These are phyloP conservation scores for Dactylis glomerata DNA, from an alignment of 176 grass and related monocot genomes.

Conservation along the genomic window DNA sequence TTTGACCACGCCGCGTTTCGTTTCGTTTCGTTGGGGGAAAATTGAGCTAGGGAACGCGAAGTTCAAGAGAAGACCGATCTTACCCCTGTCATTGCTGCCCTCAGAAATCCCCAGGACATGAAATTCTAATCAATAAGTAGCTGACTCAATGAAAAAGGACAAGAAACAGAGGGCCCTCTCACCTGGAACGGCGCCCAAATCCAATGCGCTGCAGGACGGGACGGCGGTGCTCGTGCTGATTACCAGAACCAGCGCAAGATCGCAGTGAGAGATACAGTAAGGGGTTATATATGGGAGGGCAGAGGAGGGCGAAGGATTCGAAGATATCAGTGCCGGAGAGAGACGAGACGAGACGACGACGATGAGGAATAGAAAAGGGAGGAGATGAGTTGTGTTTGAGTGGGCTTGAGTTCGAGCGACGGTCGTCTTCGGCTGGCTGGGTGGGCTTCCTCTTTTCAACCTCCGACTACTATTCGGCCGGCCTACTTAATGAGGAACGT, in stretches of 20 bases:
- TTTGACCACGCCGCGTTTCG: not conserved
- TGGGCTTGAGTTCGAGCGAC: not conserved
- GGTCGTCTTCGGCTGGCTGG: slow-evolving; percentile 1
- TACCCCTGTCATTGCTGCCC: not conserved
- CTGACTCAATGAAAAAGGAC: not conserved
- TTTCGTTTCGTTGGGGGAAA: not conserved
- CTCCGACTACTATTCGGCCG: not conserved
- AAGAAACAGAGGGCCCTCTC: not conserved
- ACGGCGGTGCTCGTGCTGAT: not conserved
- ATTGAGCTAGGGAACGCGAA: not conserved
- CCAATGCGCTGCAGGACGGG: not conserved
- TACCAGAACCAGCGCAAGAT: not conserved
- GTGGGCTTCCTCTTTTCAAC: not conserved
- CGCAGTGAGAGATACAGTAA: not conserved
- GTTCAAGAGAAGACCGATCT: not conserved
- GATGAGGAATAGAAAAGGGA: not conserved
- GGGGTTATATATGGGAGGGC: not conserved
- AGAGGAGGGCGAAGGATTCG: slow-evolving; percentile 18
- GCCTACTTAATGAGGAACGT: not conserved
- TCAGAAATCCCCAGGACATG: not conserved
- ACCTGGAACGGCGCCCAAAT: slow-evolving; percentile 3
- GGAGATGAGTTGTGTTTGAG: not conserved
- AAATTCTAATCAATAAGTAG: not conserved
- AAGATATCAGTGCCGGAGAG: not conserved
- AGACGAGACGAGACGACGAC: not conserved